These are phyloP conservation scores for Cyclanthera cordifolia DNA, from an alignment of 306 rosid genomes.

Conservation along the genomic window DNA sequence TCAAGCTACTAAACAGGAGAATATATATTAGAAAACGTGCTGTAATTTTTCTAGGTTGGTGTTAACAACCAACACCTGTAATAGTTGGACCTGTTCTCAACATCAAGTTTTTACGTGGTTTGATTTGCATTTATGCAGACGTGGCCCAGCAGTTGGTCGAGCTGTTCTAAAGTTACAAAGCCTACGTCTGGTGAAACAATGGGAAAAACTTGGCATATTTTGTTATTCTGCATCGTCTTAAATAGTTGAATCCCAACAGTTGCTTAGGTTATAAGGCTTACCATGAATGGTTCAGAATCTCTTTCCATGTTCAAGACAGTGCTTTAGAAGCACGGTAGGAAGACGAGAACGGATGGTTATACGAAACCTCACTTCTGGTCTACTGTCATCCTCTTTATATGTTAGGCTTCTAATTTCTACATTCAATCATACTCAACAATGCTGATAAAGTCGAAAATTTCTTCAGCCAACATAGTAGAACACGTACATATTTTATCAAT, in stretches of 20 bases:
- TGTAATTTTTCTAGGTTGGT: too few species aligned
- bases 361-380: background rate
- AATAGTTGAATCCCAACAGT: slow-evolving; percentile 9
- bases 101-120: background rate
- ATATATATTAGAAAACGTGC: too few species aligned
- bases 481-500: background rate
- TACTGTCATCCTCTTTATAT: background rate
- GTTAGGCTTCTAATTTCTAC: background rate
- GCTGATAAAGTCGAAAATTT: background rate
- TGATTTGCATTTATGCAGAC: slow-evolving; percentile 31
- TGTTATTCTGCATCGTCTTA: background rate
- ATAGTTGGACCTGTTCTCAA: too few species aligned
- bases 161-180: slow-evolving; percentile 57
- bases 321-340: background rate
- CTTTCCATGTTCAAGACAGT: background rate
- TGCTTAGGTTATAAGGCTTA: background rate
- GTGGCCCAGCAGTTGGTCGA: slow-evolving; percentile 88
- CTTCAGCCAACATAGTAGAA: background rate
- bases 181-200: too few species aligned
- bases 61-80: too few species aligned
- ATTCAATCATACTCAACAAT: background rate
- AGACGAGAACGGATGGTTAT: background rate
- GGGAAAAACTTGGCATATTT: background rate
- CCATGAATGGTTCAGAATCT: slow-evolving; percentile 2
- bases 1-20: too few species aligned